Percentiles rank a stretch among this genome's conserved stretches.
phyloP scores from a whole-genome alignment of 805 yeast genomes.

The Kregervanrija delftensis region DNA sequence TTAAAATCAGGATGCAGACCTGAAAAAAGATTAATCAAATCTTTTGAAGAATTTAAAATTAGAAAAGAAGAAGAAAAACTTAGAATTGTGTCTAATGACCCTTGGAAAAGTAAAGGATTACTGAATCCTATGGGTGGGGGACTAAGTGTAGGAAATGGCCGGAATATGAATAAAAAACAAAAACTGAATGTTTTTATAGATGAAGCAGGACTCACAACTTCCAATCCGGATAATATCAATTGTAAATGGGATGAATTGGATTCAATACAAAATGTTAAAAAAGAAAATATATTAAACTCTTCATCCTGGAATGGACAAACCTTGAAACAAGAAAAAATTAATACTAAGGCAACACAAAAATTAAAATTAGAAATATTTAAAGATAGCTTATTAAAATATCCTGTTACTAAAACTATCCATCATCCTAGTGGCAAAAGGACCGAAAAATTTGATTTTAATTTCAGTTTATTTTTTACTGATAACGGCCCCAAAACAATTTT shows the following conservation, averaged over 20 bases:
- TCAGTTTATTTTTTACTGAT: constrained; percentile 46
- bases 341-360: not conserved
- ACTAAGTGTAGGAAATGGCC: constrained; percentile 7
- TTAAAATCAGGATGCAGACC: constrained; percentile 64
- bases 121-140: constrained; percentile 22
- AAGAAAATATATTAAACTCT: constrained; percentile 56
- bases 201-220: constrained; percentile 1
- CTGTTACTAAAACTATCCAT: constrained; percentile 44
- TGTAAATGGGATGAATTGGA: constrained; percentile 45
- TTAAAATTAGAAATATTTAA: constrained; percentile 30
- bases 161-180: constrained; percentile 4
- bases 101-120: constrained; percentile 2
- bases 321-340: constrained; percentile 33
- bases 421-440: constrained; percentile 48
- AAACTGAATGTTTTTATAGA: constrained; percentile 18
- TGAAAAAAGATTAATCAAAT: constrained; percentile 32
- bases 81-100: not conserved
- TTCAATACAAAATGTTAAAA: constrained; percentile 40
- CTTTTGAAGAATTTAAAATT: constrained; percentile 37
- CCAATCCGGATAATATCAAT: constrained; percentile 6
- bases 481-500: constrained; percentile 33
- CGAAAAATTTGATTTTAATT: constrained; percentile 54
- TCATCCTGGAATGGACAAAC: constrained; percentile 61
- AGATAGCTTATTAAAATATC: constrained; percentile 29
- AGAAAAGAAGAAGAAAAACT: constrained; percentile 26